Percentiles rank a stretch among this genome's conserved stretches.
Evolutionary conservation across 768 basidiomycete genomes (phyloP).

Genomic region (Lactarius tabidus): DNA sequence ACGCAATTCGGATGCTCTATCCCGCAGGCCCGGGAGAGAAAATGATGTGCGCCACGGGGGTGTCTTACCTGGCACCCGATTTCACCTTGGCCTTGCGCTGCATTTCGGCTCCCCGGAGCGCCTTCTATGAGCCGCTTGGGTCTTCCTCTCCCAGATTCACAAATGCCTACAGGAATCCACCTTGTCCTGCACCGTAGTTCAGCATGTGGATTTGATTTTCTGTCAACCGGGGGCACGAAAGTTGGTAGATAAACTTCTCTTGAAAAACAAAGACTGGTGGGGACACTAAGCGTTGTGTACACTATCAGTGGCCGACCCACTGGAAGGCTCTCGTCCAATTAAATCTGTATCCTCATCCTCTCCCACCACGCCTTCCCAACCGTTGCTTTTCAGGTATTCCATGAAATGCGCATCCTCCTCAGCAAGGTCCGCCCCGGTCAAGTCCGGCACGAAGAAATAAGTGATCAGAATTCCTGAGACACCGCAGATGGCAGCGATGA

Average conservation of each 20-base stretch:
- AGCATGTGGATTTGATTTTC: neutral
- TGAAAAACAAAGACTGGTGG: neutral
- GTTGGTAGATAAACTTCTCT: neutral
- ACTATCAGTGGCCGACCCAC: neutral
- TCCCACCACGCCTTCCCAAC: slow-evolving; percentile 63
- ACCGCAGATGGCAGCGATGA: slow-evolving; percentile 66
- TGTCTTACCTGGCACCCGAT: neutral
- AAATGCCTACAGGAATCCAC: neutral
- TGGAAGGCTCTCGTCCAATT: neutral
- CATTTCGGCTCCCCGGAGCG: neutral
- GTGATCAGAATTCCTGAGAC: slow-evolving; percentile 58
- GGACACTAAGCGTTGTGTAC: neutral
- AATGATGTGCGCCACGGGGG: neutral
- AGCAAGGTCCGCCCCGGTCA: slow-evolving; percentile 61
- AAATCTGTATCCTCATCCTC: slow-evolving; percentile 43
- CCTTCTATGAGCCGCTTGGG: neutral
- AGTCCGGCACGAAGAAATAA: slow-evolving; percentile 64
- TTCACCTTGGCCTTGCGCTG: neutral
- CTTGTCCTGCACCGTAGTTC: neutral
- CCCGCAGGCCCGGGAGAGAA: no score
- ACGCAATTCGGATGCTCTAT: neutral
- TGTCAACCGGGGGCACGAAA: neutral
- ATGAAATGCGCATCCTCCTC: slow-evolving; percentile 63
- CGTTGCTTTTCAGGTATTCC: slow-evolving; percentile 55
- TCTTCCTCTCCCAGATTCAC: neutral